Evolutionary conservation across 2,329 filamentous ascomycete species (phyloP).

Genomic region (Alternaria ethzedia): DNA sequence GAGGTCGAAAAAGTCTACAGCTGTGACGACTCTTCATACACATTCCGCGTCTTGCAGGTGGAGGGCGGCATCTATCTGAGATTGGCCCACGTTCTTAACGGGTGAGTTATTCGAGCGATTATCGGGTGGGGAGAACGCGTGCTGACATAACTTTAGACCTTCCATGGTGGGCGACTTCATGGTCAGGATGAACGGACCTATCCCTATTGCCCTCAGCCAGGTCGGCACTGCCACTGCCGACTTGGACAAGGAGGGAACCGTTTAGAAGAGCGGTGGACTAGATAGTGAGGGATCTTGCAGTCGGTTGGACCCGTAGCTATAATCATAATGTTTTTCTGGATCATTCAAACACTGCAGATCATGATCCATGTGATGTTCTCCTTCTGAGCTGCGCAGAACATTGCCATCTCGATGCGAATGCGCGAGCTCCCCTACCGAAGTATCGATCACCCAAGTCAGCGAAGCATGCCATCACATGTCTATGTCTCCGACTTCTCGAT

Average conservation of each 20-base stretch:
- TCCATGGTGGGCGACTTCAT: background rate
- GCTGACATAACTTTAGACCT: background rate
- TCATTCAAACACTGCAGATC: background rate
- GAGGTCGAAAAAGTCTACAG: background rate
- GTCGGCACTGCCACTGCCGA: background rate
- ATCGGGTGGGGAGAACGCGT: background rate
- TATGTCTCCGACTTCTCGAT: too few relatives aligned
- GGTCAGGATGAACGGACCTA: constrained; percentile 1
- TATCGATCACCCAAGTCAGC: too few relatives aligned
- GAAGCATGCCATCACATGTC: too few relatives aligned
- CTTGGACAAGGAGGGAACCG: background rate
- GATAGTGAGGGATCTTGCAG: background rate
- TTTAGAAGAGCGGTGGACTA: background rate
- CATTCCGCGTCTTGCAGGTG: background rate
- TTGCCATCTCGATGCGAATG: too few relatives aligned
- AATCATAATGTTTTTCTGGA: background rate
- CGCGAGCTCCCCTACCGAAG: too few relatives aligned
- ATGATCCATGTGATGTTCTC: too few relatives aligned
- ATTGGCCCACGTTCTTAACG: background rate
- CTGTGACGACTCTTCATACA: background rate
- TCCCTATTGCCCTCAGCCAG: background rate
- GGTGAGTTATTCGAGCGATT: background rate
- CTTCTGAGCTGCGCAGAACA: too few relatives aligned
- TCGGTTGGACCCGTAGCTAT: background rate
- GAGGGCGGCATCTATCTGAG: background rate